phyloP scores from a whole-genome alignment of 345 rosid species.

The Lumnitzera racemosa region DNA sequence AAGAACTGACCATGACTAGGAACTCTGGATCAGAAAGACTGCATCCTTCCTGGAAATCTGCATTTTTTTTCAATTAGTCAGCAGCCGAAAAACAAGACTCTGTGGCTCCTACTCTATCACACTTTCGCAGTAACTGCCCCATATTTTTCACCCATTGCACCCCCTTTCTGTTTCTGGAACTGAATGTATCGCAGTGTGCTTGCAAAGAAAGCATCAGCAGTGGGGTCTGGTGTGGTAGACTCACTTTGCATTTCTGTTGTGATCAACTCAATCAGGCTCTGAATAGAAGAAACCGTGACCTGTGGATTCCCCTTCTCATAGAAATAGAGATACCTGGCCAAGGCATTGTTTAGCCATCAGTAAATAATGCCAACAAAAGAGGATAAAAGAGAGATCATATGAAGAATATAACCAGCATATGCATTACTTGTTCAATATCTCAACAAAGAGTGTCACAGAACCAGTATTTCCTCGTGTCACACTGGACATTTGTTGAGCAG shows the following conservation, averaged over 20 bases:
- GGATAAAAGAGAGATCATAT: neutral
- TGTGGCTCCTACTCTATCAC: constrained; percentile 14
- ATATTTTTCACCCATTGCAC: constrained; percentile 69
- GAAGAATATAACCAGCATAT: neutral
- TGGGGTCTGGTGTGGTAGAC: constrained; percentile 45
- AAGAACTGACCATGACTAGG: neutral
- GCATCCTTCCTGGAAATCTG: neutral
- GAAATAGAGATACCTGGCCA: constrained; percentile 78
- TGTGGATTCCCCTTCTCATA: constrained; percentile 84
- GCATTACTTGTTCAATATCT: constrained; percentile 88
- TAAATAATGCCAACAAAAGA: neutral
- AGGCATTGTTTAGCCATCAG: neutral
- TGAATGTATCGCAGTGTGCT: constrained; percentile 69
- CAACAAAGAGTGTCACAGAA: constrained; percentile 74
- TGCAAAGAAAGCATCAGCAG: constrained; percentile 72
- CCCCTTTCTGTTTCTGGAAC: constrained; percentile 97
- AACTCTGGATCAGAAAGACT: neutral
- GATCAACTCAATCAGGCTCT: constrained; percentile 70
- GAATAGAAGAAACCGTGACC: constrained; percentile 62
- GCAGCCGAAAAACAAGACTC: too few species aligned
- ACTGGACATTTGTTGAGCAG: constrained; percentile 84
- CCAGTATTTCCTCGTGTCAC: constrained; percentile 75
- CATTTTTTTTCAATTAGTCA: too few species aligned
- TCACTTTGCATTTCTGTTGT: constrained; percentile 79
- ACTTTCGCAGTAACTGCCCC: constrained; percentile 46